A percentile compares a stretch with the other conserved stretches of the same genome.
Evolutionary conservation across 2,329 filamentous ascomycete genomes (phyloP).

Genomic region (Zasmidium cellare): DNA sequence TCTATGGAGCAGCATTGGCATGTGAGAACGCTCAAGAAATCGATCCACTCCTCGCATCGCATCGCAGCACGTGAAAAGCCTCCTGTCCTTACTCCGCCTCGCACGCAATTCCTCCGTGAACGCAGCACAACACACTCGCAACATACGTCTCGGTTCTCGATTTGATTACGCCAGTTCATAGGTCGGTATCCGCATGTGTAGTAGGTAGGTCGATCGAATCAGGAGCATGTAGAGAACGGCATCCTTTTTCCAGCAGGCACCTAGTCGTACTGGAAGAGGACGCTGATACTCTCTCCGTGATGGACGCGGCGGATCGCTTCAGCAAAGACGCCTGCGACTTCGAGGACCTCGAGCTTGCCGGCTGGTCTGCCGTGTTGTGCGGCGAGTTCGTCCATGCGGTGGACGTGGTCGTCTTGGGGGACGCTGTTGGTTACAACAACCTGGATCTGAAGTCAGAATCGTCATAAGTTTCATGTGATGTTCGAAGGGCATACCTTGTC

Average conservation of each 20-base stretch:
- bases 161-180: too few species aligned
- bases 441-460: neutral
- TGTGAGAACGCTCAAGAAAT: too few species aligned
- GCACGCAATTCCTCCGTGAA: too few species aligned
- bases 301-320: constrained; percentile 95
- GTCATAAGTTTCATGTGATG: neutral
- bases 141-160: too few species aligned
- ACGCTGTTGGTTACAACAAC: constrained; percentile 95
- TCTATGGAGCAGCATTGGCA: too few species aligned
- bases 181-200: too few species aligned
- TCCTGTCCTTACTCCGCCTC: too few species aligned
- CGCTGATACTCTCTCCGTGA: constrained; percentile 96
- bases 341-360: constrained; percentile 81
- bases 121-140: too few species aligned
- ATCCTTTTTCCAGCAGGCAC: constrained; percentile 9
- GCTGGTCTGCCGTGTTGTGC: constrained; percentile 57
- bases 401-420: constrained; percentile 78
- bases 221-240: neutral
- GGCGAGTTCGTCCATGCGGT: constrained; percentile 29
- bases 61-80: too few species aligned
- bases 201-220: neutral
- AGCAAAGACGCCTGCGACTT: constrained; percentile 84
- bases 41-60: too few species aligned
- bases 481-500: constrained; percentile 61
- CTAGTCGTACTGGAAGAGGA: constrained; percentile 83